Evolutionary conservation across 2,329 filamentous ascomycete genomes (phyloP).

Genomic region (Boeremia lycopersici): DNA sequence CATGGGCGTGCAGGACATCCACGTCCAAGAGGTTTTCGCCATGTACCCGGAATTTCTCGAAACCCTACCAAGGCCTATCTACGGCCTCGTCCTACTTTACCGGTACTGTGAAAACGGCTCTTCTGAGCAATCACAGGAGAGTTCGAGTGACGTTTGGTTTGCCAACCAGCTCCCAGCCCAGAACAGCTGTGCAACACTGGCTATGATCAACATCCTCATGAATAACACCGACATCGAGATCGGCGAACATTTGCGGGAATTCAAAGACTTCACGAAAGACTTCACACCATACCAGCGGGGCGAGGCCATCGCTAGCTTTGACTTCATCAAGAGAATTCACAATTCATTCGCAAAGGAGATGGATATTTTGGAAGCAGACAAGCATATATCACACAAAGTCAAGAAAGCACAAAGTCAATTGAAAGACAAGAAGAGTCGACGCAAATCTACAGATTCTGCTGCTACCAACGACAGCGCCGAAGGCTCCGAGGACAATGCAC

Average conservation of each 20-base stretch:
- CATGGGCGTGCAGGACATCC: slow-evolving; percentile 75
- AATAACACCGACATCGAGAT: slow-evolving; percentile 71
- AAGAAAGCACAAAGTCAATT: slow-evolving; percentile 38
- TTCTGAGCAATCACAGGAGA: slow-evolving; percentile 60
- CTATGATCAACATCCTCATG: slow-evolving; percentile 91
- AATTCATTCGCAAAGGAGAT: slow-evolving; percentile 80
- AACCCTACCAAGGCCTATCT: slow-evolving; percentile 53
- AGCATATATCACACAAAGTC: slow-evolving; percentile 69
- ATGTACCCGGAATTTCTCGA: slow-evolving; percentile 60
- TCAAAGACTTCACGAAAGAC: slow-evolving; percentile 73
- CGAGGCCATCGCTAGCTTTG: slow-evolving; percentile 73
- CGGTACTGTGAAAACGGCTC: slow-evolving; percentile 64
- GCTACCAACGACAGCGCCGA: slow-evolving; percentile 50
- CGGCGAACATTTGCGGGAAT: slow-evolving; percentile 70
- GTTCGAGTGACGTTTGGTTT: slow-evolving; percentile 80
- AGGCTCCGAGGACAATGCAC: slow-evolving; percentile 66
- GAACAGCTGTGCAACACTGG: slow-evolving; percentile 91
- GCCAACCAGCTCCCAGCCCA: slow-evolving; percentile 75
- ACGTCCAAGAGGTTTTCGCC: slow-evolving; percentile 76
- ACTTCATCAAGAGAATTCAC: slow-evolving; percentile 79
- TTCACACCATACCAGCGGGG: slow-evolving; percentile 77
- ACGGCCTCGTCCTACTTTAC: slow-evolving; percentile 89
- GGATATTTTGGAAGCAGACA: slow-evolving; percentile 70
- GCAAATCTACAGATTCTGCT: slow-evolving; percentile 28
- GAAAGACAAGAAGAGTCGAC: slow-evolving; percentile 45